phyloP scores from a whole-genome alignment of 202 grass and related monocot genomes.

The Miscanthus sacchariflorus region DNA sequence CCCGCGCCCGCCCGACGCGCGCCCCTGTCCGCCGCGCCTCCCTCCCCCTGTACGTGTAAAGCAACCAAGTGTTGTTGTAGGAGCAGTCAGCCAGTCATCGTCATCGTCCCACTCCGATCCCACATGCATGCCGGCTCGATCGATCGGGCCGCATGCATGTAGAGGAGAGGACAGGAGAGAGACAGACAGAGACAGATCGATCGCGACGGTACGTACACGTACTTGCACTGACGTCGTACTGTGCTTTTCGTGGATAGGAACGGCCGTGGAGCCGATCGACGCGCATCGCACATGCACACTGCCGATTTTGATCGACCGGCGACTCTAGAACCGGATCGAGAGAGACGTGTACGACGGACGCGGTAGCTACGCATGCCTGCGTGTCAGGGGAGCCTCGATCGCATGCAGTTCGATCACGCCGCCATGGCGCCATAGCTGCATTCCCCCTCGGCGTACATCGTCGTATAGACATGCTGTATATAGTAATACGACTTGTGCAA shows the following conservation, averaged over 20 bases:
- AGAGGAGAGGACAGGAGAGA: not conserved
- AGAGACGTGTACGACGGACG: too few relatives aligned
- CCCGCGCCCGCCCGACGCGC: not conserved
- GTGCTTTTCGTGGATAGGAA: not conserved
- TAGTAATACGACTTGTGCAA: too few relatives aligned
- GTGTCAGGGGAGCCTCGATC: too few relatives aligned
- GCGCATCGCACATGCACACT: too few relatives aligned
- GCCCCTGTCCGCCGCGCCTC: conserved; percentile 7
- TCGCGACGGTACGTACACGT: not conserved
- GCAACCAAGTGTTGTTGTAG: conserved; percentile 27
- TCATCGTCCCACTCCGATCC: not conserved
- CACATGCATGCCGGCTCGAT: not conserved
- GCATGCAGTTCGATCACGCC: too few relatives aligned
- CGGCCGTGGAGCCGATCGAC: not conserved
- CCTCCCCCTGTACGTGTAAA: not conserved
- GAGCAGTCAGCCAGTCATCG: not conserved
- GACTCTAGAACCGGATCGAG: too few relatives aligned
- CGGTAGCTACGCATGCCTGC: too few relatives aligned
- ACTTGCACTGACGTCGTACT: not conserved
- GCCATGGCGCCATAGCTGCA: too few relatives aligned
- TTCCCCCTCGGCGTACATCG: too few relatives aligned
- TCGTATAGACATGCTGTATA: too few relatives aligned
- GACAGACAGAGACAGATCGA: not conserved
- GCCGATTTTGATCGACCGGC: too few relatives aligned
- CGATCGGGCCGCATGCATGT: too few relatives aligned